Percentiles rank a stretch among this genome's conserved stretches.
phyloP scores from a whole-genome alignment of 176 grass and related monocot species.

The Musa itinerans region DNA sequence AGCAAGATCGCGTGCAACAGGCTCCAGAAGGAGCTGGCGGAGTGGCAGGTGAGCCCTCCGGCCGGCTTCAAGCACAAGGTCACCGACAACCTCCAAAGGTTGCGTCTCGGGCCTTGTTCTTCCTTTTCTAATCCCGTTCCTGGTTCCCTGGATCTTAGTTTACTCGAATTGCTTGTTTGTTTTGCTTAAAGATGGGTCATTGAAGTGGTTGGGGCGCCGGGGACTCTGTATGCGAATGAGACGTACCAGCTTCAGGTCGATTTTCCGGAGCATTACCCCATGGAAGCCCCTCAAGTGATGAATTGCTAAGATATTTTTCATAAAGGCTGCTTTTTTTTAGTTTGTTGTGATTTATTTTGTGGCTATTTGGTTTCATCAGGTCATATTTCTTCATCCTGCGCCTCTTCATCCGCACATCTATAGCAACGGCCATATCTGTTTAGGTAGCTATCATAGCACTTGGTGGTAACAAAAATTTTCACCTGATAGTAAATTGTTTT shows the following conservation, averaged over 20 bases:
- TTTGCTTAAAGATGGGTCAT: constrained; percentile 57
- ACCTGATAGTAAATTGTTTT: not conserved
- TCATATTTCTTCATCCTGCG: constrained; percentile 88
- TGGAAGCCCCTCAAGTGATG: constrained; percentile 84
- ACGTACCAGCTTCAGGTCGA: constrained; percentile 92
- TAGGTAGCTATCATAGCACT: constrained; percentile 49
- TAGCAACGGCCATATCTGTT: constrained; percentile 93
- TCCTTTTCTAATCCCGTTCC: not conserved
- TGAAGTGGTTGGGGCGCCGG: constrained; percentile 62
- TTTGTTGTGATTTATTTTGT: constrained; percentile 7
- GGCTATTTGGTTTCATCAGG: constrained; percentile 27
- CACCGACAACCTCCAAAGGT: constrained; percentile 92
- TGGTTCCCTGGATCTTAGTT: not conserved
- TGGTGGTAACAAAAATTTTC: not conserved
- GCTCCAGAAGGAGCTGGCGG: constrained; percentile 81
- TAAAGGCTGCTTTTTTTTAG: not conserved
- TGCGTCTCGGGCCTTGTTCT: not conserved
- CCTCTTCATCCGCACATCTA: constrained; percentile 89
- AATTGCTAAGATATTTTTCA: not conserved
- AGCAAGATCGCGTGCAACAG: constrained; percentile 91
- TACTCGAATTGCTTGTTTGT: not conserved
- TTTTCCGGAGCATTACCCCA: constrained; percentile 97
- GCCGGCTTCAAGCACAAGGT: constrained; percentile 67
- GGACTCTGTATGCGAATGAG: constrained; percentile 66
- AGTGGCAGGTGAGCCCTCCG: constrained; percentile 73